phyloP scores from a whole-genome alignment of 2,329 filamentous ascomycete species.

The Fusarium longipes region DNA sequence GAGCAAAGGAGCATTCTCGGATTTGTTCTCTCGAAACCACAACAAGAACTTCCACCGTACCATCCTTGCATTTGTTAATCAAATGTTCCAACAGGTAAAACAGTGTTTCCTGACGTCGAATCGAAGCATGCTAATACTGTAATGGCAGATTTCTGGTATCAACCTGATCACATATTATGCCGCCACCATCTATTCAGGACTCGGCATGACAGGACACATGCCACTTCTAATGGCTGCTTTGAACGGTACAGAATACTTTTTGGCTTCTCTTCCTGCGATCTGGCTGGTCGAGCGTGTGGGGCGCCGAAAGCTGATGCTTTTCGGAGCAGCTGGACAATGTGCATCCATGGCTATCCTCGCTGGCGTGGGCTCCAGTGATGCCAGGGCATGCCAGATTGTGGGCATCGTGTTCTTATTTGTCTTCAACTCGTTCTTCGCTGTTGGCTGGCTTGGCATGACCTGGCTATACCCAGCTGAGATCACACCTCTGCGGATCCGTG shows the following conservation, averaged over 20 bases:
- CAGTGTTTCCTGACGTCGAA: fast-evolving
- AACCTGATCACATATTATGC: slow-evolving; percentile 73
- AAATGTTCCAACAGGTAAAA: slow-evolving; percentile 67
- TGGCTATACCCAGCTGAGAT: slow-evolving; percentile 77
- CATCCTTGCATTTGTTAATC: slow-evolving; percentile 69
- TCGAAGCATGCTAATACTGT: not conserved
- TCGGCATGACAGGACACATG: slow-evolving; percentile 64
- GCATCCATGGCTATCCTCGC: slow-evolving; percentile 72
- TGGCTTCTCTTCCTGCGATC: slow-evolving; percentile 70
- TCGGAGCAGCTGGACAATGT: slow-evolving; percentile 72
- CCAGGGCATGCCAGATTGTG: slow-evolving; percentile 64
- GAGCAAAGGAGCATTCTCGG: slow-evolving; percentile 68
- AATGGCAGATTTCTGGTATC: slow-evolving; percentile 62
- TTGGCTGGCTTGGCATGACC: slow-evolving; percentile 68
- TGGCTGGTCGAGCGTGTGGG: slow-evolving; percentile 75
- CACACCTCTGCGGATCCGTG: slow-evolving; percentile 74
- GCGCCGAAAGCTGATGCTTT: slow-evolving; percentile 77
- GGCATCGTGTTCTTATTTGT: slow-evolving; percentile 75
- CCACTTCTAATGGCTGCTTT: slow-evolving; percentile 66
- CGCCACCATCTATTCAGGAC: slow-evolving; percentile 66
- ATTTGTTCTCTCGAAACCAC: slow-evolving; percentile 67
- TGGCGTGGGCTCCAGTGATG: slow-evolving; percentile 62
- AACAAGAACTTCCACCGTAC: slow-evolving; percentile 70
- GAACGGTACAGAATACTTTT: slow-evolving; percentile 63
- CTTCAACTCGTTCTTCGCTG: slow-evolving; percentile 68